phyloP scores from a whole-genome alignment of 345 rosid genomes.

The Acer campestre region DNA sequence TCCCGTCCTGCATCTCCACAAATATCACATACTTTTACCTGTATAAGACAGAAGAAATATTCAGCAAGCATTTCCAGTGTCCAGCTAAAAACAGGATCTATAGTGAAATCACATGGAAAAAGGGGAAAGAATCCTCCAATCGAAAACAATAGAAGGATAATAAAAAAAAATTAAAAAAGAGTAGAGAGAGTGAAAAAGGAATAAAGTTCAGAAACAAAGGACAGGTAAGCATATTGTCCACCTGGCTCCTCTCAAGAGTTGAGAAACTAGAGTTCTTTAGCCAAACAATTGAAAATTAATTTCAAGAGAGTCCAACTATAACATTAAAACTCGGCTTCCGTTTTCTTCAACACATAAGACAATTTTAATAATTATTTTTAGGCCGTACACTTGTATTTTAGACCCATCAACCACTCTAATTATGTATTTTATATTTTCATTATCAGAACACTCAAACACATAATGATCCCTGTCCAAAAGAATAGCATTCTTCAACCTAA shows the following conservation, averaged over 20 bases:
- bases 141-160: neutral
- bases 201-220: neutral
- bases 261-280: neutral
- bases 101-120: neutral
- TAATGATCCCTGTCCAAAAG: neutral
- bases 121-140: neutral
- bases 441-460: neutral
- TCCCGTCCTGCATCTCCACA: conserved; percentile 99
- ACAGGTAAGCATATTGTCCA: neutral
- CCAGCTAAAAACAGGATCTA: neutral
- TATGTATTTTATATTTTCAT: neutral
- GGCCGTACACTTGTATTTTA: neutral
- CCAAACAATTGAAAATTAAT: neutral
- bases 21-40: conserved; percentile 99
- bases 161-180: neutral
- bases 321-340: neutral
- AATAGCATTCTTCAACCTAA: neutral
- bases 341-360: neutral
- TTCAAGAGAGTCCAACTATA: neutral
- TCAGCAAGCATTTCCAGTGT: conserved; percentile 13
- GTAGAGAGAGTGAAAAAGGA: no score
- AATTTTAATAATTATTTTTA: neutral
- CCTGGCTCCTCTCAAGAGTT: neutral
- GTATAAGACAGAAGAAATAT: conserved; percentile 32
- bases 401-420: neutral